Conservation (phyloP, 1,284 basidiomycete genomes). For the Filobasidium uniguttulatum region DNA sequence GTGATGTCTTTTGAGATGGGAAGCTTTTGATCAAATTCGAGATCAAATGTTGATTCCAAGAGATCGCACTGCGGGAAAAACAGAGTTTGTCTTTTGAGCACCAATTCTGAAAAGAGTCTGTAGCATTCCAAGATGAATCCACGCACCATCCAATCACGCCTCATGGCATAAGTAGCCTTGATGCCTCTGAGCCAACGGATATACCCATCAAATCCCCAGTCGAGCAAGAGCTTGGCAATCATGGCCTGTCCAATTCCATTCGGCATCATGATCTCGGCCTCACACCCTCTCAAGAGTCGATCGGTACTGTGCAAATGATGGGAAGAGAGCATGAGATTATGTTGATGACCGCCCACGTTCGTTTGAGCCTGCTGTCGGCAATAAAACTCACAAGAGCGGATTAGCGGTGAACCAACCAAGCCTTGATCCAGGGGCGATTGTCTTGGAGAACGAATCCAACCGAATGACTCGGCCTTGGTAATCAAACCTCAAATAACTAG, state of each 20-base stretch:
- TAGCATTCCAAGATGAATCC: neutral
- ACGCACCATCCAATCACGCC: constrained; percentile 31
- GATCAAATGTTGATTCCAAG: constrained; percentile 32
- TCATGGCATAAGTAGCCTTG: constrained; percentile 35
- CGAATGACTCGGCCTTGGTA: constrained; percentile 35
- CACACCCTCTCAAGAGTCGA: constrained; percentile 56
- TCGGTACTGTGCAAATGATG: constrained; percentile 42
- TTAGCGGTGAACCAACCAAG: constrained; percentile 59
- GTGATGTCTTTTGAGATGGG: constrained; percentile 17
- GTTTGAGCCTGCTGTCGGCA: too few relatives aligned
- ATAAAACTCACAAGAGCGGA: constrained; percentile 26
- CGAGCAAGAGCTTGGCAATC: constrained; percentile 48
- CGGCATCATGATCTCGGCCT: constrained; percentile 57
- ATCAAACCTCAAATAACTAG: constrained; percentile 51
- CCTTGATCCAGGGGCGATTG: constrained; percentile 60
- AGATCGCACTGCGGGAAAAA: constrained; percentile 24
- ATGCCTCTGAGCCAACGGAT: constrained; percentile 58
- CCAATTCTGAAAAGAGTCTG: neutral
- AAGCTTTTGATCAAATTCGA: constrained; percentile 26
- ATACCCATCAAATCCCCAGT: constrained; percentile 58
- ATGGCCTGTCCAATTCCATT: constrained; percentile 58
- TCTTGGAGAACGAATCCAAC: constrained; percentile 57
- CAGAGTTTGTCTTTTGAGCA: too few relatives aligned
- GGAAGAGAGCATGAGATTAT: too few relatives aligned
- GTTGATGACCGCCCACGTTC: too few relatives aligned